phyloP scores from a whole-genome alignment of 352 stramenopile genomes.

The Phytopythium boreale region DNA sequence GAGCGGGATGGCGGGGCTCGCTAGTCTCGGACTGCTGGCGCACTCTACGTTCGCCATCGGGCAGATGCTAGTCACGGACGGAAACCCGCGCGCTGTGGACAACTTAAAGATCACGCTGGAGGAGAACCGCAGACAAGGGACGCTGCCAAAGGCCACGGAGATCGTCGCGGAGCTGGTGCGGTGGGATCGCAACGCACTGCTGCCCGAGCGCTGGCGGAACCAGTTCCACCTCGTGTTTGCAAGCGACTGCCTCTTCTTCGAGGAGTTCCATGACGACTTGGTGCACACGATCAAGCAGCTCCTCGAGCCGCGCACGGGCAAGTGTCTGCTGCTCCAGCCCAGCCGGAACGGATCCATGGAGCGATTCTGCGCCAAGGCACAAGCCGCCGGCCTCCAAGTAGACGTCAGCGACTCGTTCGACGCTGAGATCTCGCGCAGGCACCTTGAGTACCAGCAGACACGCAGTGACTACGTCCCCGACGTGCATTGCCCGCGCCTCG shows the following conservation, averaged over 20 bases:
- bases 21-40: slow-evolving; percentile 54
- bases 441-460: slow-evolving; percentile 29
- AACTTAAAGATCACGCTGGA: slow-evolving; percentile 65
- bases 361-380: slow-evolving; percentile 55
- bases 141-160: slow-evolving; percentile 8
- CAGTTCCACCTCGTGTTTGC: slow-evolving; percentile 81
- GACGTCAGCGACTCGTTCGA: slow-evolving; percentile 40
- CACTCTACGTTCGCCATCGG: slow-evolving; percentile 37
- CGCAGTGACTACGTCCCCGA: slow-evolving; percentile 59
- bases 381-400: slow-evolving; percentile 34
- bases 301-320: slow-evolving; percentile 32
- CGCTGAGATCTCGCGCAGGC: slow-evolving; percentile 25
- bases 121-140: slow-evolving; percentile 37
- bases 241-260: slow-evolving; percentile 87
- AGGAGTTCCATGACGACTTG: slow-evolving; percentile 82
- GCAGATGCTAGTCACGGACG: slow-evolving; percentile 65
- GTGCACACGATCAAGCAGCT: slow-evolving; percentile 61
- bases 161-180: slow-evolving; percentile 47
- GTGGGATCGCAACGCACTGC: slow-evolving; percentile 51
- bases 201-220: slow-evolving; percentile 25
- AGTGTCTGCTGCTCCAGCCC: slow-evolving; percentile 73
- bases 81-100: slow-evolving; percentile 61
- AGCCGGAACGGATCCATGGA: slow-evolving; percentile 75
- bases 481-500: slow-evolving; percentile 63
- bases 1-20: slow-evolving; percentile 73